A percentile compares a stretch with the other conserved stretches of the same genome.
Conservation (phyloP, 768 basidiomycete genomes). For the Kwoniella botswanensis region DNA sequence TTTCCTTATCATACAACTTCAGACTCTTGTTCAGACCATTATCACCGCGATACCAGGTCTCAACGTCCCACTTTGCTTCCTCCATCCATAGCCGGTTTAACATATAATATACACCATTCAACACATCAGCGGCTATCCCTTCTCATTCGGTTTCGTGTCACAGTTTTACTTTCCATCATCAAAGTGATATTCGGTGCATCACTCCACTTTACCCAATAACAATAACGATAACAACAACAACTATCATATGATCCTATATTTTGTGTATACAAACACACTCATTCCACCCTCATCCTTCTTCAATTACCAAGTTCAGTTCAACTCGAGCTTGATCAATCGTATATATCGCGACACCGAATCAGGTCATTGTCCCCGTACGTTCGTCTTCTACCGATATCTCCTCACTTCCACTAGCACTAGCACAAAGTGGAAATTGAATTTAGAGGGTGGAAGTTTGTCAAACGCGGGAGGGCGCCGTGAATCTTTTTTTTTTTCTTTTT, state of each 20-base stretch:
- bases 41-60: constrained; percentile 8
- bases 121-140: neutral
- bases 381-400: constrained; percentile 15
- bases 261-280: constrained; percentile 6
- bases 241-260: constrained; percentile 8
- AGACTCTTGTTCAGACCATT: neutral
- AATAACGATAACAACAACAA: neutral
- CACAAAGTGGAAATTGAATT: no score
- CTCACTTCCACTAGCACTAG: no score
- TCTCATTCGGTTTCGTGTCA: constrained; percentile 17
- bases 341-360: constrained; percentile 16
- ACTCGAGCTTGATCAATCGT: neutral
- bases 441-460: constrained; percentile 12
- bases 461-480: constrained; percentile 33
- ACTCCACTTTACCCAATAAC: constrained; percentile 7
- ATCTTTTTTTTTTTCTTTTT: neutral
- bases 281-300: constrained; percentile 4
- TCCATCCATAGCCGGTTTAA: neutral
- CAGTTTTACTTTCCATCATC: neutral
- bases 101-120: neutral
- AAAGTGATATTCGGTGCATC: constrained; percentile 24
- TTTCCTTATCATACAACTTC: neutral
- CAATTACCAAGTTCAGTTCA: neutral
- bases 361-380: constrained; percentile 30
- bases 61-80: neutral